Conservation (phyloP, 1,284 basidiomycete genomes). For the Apiotrichum laibachii region DNA sequence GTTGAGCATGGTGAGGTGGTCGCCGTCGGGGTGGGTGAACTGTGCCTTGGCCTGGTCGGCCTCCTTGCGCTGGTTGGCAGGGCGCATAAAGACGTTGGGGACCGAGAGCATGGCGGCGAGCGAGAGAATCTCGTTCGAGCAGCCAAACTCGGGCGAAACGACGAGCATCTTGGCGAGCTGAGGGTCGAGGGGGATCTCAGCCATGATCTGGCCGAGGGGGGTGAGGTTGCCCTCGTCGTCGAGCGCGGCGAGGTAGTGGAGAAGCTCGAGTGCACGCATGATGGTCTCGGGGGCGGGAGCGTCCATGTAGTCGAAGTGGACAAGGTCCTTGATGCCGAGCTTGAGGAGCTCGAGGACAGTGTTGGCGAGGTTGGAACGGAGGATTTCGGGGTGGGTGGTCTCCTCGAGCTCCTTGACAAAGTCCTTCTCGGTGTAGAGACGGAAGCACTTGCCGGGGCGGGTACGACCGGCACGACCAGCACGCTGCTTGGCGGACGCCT, state of each 20-base stretch:
- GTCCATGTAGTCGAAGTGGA: constrained; percentile 93
- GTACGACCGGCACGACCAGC: constrained; percentile 96
- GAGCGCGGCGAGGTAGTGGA: constrained; percentile 88
- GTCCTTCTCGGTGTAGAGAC: constrained; percentile 95
- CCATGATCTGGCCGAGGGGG: constrained; percentile 84
- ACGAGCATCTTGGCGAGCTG: constrained; percentile 96
- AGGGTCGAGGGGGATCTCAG: constrained; percentile 96
- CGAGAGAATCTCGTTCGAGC: constrained; percentile 91
- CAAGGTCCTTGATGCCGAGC: constrained; percentile 88
- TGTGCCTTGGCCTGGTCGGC: constrained; percentile 88
- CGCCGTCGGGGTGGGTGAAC: constrained; percentile 88
- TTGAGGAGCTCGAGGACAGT: constrained; percentile 93
- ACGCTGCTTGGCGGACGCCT: constrained; percentile 92
- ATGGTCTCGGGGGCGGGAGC: constrained; percentile 95
- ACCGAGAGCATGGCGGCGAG: constrained; percentile 94
- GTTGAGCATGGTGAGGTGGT: constrained; percentile 92
- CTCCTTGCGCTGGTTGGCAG: constrained; percentile 79
- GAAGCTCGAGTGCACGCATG: constrained; percentile 92
- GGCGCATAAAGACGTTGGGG: constrained; percentile 90
- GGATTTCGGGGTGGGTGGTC: constrained; percentile 93
- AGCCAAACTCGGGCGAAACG: constrained; percentile 88
- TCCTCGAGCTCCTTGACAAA: constrained; percentile 94
- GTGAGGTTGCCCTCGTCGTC: constrained; percentile 95
- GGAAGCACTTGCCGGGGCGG: constrained; percentile 93
- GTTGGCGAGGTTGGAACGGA: constrained; percentile 88